Evolutionary conservation across 2,329 filamentous ascomycete species (phyloP).

Genomic region (Ascochyta rabiei): DNA sequence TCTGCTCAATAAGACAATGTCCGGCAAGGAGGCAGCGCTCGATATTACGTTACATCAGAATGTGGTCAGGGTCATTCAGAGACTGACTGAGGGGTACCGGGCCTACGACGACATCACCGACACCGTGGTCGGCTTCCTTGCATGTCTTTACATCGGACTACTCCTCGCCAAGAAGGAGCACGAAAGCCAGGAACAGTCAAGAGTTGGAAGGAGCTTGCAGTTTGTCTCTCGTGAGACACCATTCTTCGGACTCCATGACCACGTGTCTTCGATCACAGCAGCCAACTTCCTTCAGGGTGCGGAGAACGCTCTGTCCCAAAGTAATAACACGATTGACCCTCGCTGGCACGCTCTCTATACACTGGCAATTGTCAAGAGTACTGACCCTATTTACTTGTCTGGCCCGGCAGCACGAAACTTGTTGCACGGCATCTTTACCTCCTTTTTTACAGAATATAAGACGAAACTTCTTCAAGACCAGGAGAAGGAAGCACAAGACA

Average conservation of each 20-base stretch:
- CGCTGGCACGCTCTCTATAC: slow-evolving; percentile 46
- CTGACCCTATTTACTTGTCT: slow-evolving; percentile 26
- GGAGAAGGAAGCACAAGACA: slow-evolving; percentile 72
- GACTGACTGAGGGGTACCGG: slow-evolving; percentile 72
- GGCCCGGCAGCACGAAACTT: slow-evolving; percentile 42
- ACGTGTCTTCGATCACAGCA: slow-evolving; percentile 20
- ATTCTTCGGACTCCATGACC: slow-evolving; percentile 36
- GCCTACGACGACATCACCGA: slow-evolving; percentile 85
- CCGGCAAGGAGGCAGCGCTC: slow-evolving; percentile 30
- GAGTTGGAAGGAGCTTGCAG: slow-evolving; percentile 25
- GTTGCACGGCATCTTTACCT: slow-evolving; percentile 71
- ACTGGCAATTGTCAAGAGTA: slow-evolving; percentile 32
- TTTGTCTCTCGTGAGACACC: slow-evolving; percentile 40
- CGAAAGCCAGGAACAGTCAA: slow-evolving; percentile 20
- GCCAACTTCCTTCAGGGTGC: slow-evolving; percentile 22
- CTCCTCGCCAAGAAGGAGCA: slow-evolving; percentile 55
- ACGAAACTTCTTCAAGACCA: slow-evolving; percentile 77
- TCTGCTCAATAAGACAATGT: slow-evolving; percentile 32
- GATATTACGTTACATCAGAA: slow-evolving; percentile 57
- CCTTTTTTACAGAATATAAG: slow-evolving; percentile 81
- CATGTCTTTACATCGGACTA: slow-evolving; percentile 77
- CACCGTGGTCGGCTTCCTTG: slow-evolving; percentile 78
- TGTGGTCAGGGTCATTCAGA: slow-evolving; percentile 70
- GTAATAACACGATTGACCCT: slow-evolving; percentile 35
- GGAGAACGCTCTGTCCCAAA: slow-evolving; percentile 28